These are phyloP conservation scores for Calonectria fujianensis DNA, from an alignment of 2,329 filamentous ascomycete species.

Conservation along the genomic window DNA sequence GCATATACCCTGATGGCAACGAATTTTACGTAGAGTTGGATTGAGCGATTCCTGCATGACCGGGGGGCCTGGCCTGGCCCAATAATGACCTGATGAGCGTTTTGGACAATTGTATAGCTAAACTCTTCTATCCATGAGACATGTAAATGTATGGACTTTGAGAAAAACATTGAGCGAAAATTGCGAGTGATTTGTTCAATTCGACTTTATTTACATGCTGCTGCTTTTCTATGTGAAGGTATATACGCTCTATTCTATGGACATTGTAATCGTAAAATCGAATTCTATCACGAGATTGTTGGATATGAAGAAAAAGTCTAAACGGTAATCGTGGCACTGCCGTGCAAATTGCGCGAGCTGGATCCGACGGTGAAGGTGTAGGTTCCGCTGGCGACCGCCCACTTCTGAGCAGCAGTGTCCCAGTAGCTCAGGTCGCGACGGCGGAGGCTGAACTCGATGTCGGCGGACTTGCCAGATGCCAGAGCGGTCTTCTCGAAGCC, in stretches of 20 bases:
- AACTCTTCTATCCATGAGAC: slow-evolving; percentile 2
- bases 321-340: background rate
- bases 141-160: slow-evolving; percentile 1
- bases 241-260: slow-evolving; percentile 13
- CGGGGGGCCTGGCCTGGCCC: slow-evolving; percentile 4
- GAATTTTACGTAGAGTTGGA: slow-evolving; percentile 6
- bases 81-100: slow-evolving; percentile 12
- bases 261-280: background rate
- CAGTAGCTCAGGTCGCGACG: slow-evolving; percentile 33
- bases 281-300: background rate
- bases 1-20: background rate
- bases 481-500: slow-evolving; percentile 75
- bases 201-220: background rate
- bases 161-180: background rate
- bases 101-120: slow-evolving; percentile 3
- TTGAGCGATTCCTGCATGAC: slow-evolving; percentile 19
- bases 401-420: slow-evolving; percentile 21
- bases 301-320: background rate
- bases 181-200: background rate
- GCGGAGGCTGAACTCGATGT: slow-evolving; percentile 16
- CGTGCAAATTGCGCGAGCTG: slow-evolving; percentile 11
- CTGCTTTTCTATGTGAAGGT: background rate
- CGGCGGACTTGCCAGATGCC: background rate
- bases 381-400: slow-evolving; percentile 20
- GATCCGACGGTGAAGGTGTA: slow-evolving; percentile 21